Evolutionary conservation across 768 basidiomycete genomes (phyloP), one percentile per base, ranked within the genome.

Genomic region (Rhodotorula paludigena): DNA sequence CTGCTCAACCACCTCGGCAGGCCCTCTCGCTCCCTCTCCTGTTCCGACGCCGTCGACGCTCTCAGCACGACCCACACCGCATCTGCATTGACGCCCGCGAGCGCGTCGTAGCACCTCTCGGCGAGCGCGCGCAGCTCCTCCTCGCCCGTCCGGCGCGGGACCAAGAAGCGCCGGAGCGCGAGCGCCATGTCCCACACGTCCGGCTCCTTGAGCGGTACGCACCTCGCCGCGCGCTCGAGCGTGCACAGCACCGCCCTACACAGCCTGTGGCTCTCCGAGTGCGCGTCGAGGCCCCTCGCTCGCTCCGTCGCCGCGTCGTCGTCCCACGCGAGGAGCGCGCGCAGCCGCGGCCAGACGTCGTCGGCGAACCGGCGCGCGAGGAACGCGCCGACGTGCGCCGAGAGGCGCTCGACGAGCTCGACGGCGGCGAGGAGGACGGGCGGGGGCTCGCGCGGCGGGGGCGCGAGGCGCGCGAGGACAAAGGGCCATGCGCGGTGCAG

Each of bases 401-500:
- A 84, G 45, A 99, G 81, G 1, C 84, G 79, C 71, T 89, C 88
- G n/a, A 97, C 80, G 51, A 96, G 80, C 7, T 78, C 79, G 2
- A 88, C 86, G 1, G 90, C 87, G 32, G 88, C 87, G 60, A 84
- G 84, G 68, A 92, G 84, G 36, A 98, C 91, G 73, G 85, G 92
- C 1, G 85, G 80, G 75, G 92, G 88, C 5, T 48, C 47, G 6
- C 47, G n/a, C 47, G 47, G 47, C 0, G 81, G 51, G 11, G 63
- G 54, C 21, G 78, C 76, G 20, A 98, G 81, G 14, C 94, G 84
- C 73, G 91, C 91, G 62, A 98, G 79, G 72, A 99, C 85, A 77
- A 87, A 90, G n/a, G 91, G 90, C 96, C 96, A 99, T 3, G 89
- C 88, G 30, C 84, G 83, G 78, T 98, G 89, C 42, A 97, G 84